These are phyloP conservation scores for Sechiopsis laciniata DNA, from an alignment of 306 rosid species.

Conservation along the genomic window DNA sequence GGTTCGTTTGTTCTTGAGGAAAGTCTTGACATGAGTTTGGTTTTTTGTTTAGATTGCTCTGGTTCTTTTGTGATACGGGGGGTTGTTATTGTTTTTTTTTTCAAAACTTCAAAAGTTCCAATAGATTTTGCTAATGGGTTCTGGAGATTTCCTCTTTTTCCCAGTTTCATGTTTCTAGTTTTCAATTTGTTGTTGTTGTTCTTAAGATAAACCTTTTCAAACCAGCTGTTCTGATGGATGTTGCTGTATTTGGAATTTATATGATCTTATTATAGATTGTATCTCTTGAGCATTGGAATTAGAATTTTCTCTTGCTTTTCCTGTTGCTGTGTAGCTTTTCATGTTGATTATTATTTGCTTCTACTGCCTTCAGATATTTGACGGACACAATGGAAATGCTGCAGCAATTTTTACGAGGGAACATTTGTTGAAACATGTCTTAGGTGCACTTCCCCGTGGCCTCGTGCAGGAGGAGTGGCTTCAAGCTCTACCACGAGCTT, in stretches of 20 bases:
- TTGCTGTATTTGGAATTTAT: background rate
- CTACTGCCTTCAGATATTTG: slow-evolving; percentile 57
- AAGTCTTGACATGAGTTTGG: background rate
- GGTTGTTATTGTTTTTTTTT: background rate
- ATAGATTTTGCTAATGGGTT: slow-evolving; percentile 3
- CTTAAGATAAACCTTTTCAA: background rate
- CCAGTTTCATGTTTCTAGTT: slow-evolving; percentile 7
- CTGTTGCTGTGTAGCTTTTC: slow-evolving; percentile 5
- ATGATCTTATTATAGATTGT: background rate
- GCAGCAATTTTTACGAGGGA: slow-evolving; percentile 82
- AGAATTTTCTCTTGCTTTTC: slow-evolving; percentile 25
- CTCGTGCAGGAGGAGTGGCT: slow-evolving; percentile 93
- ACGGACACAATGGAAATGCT: slow-evolving; percentile 97
- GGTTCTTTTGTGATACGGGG: background rate
- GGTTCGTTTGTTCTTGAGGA: no score
- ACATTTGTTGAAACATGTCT: slow-evolving; percentile 73
- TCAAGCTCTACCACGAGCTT: slow-evolving; percentile 85
- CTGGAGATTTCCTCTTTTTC: slow-evolving; percentile 13
- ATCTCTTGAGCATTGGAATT: slow-evolving; percentile 7
- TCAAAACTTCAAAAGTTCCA: background rate
- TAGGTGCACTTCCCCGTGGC: slow-evolving; percentile 80
- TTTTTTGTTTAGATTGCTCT: background rate
- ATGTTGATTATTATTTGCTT: slow-evolving; percentile 28
- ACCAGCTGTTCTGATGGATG: background rate
- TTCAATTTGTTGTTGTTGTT: background rate